Evolutionary conservation across 2,329 filamentous ascomycete genomes (phyloP).

Genomic region (Stagonosporopsis vannaccii): DNA sequence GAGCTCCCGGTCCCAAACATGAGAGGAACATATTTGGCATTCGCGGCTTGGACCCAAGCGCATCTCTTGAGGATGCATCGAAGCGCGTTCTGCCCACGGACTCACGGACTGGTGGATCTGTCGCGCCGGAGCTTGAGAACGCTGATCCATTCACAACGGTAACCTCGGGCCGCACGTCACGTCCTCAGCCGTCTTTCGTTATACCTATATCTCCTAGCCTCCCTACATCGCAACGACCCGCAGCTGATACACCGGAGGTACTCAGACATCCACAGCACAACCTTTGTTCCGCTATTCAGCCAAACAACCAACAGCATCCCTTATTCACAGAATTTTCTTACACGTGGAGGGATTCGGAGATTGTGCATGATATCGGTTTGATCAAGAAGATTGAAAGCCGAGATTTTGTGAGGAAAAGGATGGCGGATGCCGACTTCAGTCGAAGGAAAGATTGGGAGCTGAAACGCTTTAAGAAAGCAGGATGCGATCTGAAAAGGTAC

Average conservation of each 20-base stretch:
- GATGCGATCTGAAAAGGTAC: slow-evolving; percentile 43
- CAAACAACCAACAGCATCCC: slow-evolving; percentile 33
- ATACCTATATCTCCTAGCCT: slow-evolving; percentile 29
- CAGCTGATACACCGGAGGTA: slow-evolving; percentile 31
- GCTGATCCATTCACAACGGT: slow-evolving; percentile 37
- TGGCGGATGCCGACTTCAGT: slow-evolving; percentile 38
- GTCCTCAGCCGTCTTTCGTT: slow-evolving; percentile 27
- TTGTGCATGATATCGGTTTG: slow-evolving; percentile 33
- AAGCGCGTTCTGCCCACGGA: slow-evolving; percentile 24
- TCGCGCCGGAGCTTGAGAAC: slow-evolving; percentile 23
- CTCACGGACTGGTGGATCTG: slow-evolving; percentile 6
- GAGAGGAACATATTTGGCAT: slow-evolving; percentile 43
- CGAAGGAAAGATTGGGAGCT: slow-evolving; percentile 41
- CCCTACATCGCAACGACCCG: slow-evolving; percentile 2
- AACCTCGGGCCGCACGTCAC: slow-evolving; percentile 26
- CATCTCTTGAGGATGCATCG: slow-evolving; percentile 33
- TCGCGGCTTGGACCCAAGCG: slow-evolving; percentile 30
- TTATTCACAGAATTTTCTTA: slow-evolving; percentile 43
- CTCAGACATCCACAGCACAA: slow-evolving; percentile 39
- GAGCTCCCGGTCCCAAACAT: slow-evolving; percentile 17
- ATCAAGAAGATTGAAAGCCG: slow-evolving; percentile 27
- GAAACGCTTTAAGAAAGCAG: slow-evolving; percentile 44
- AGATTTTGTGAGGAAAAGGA: slow-evolving; percentile 32
- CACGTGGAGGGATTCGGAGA: slow-evolving; percentile 38
- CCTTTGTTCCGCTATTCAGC: slow-evolving; percentile 37